phyloP scores from a whole-genome alignment of 2,329 filamentous ascomycete species.

The Trichoderma afroharzianum region DNA sequence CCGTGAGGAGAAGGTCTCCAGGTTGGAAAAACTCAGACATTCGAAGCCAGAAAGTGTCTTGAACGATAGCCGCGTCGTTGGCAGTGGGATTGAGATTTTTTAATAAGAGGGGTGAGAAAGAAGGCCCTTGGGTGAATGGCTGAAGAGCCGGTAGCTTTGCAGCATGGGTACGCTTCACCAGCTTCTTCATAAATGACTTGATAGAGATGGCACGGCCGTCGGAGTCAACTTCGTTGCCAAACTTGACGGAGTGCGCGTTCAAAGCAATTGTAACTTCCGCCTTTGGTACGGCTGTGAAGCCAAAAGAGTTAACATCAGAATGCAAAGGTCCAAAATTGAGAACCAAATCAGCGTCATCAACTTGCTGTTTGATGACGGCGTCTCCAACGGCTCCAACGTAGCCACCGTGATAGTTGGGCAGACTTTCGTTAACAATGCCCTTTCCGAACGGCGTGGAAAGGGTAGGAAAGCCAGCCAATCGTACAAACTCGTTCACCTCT shows the following conservation, averaged over 20 bases:
- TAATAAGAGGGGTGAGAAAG: conserved; percentile 23
- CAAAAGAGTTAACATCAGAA: conserved; percentile 45
- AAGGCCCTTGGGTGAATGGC: conserved; percentile 26
- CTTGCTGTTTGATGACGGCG: conserved; percentile 32
- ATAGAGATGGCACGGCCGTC: conserved; percentile 31
- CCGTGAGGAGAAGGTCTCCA: conserved; percentile 54
- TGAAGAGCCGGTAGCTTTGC: conserved; percentile 22
- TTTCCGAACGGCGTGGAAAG: conserved; percentile 48
- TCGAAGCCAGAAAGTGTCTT: conserved; percentile 46
- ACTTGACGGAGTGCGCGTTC: not conserved
- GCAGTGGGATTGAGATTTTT: not conserved
- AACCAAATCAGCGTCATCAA: conserved; percentile 42
- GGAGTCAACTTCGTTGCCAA: not conserved
- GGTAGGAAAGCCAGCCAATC: conserved; percentile 43
- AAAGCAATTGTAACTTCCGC: conserved; percentile 32
- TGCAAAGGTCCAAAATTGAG: conserved; percentile 45
- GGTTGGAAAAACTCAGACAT: conserved; percentile 45
- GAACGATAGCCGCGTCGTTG: conserved; percentile 38
- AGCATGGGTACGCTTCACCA: conserved; percentile 31
- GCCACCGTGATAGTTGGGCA: conserved; percentile 46
- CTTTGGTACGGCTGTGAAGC: conserved; percentile 36
- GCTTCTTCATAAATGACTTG: conserved; percentile 20
- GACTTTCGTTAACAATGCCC: conserved; percentile 46
- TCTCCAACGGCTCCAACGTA: conserved; percentile 43
- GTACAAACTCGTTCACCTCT: conserved; percentile 41